phyloP scores from a whole-genome alignment of 495 filamentous ascomycete genomes.

The Choiromyces venosus region DNA sequence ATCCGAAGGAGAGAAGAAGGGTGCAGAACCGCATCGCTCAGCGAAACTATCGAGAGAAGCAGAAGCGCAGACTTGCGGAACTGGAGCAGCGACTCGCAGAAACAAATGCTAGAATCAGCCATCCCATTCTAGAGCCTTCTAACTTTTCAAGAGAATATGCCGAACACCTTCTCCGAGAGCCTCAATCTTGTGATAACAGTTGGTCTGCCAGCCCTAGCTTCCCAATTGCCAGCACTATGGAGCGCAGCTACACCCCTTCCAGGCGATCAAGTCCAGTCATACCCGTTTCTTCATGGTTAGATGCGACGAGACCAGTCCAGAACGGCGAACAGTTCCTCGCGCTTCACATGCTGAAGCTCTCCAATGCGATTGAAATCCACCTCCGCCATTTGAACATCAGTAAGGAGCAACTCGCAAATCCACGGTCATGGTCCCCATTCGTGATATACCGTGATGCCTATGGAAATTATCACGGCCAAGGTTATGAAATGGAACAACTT shows the following conservation, averaged over 20 bases:
- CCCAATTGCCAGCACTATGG: slow-evolving; percentile 20
- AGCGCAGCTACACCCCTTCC: slow-evolving; percentile 15
- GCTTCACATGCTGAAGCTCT: slow-evolving; percentile 16
- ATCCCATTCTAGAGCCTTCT: background rate
- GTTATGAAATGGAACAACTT: slow-evolving; percentile 8
- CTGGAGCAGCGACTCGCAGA: slow-evolving; percentile 17
- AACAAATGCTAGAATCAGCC: slow-evolving; percentile 1
- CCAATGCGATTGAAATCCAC: slow-evolving; percentile 26
- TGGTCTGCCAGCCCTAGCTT: slow-evolving; percentile 17
- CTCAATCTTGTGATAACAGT: background rate
- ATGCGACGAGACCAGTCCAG: slow-evolving; percentile 16
- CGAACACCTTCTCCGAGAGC: background rate
- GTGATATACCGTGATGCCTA: slow-evolving; percentile 1
- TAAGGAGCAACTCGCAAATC: slow-evolving; percentile 6
- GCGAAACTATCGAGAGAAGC: slow-evolving; percentile 32
- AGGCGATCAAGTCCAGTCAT: slow-evolving; percentile 1
- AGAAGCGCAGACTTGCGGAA: slow-evolving; percentile 14
- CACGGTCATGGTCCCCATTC: slow-evolving; percentile 14
- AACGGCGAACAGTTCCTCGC: slow-evolving; percentile 14
- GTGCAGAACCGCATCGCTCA: slow-evolving; percentile 36
- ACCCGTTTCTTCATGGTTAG: slow-evolving; percentile 22
- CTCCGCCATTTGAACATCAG: slow-evolving; percentile 18
- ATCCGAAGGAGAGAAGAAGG: slow-evolving; percentile 24
- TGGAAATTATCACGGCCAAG: background rate
- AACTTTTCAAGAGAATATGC: slow-evolving; percentile 11